Conservation (phyloP, 2,329 filamentous ascomycete genomes). For the Phyllosticta citrichinensis region DNA sequence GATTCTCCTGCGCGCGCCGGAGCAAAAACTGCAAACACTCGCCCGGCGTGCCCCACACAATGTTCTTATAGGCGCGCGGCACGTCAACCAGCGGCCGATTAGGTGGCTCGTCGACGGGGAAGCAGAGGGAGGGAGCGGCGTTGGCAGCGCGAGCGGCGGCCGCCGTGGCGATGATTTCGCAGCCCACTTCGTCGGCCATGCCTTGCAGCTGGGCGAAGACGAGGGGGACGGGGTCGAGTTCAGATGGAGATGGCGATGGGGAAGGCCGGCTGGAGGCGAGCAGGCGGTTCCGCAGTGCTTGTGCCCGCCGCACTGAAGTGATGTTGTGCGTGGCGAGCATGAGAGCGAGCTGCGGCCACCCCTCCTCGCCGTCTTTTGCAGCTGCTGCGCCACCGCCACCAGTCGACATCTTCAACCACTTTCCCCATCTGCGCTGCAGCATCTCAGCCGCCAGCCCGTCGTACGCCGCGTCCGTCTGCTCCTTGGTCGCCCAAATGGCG, state of each 20-base stretch:
- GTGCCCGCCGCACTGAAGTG: constrained; percentile 47
- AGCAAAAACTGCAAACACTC: constrained; percentile 74
- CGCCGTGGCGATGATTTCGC: constrained; percentile 32
- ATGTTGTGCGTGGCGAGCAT: constrained; percentile 79
- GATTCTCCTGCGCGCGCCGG: constrained; percentile 48
- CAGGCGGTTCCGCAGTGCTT: constrained; percentile 36
- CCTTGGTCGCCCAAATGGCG: constrained; percentile 44
- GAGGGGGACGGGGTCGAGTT: constrained; percentile 27
- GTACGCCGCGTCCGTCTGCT: constrained; percentile 53
- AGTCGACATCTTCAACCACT: constrained; percentile 39
- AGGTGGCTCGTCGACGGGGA: not conserved
- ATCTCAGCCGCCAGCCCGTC: constrained; percentile 53
- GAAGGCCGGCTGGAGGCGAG: constrained; percentile 24
- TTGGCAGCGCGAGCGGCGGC: constrained; percentile 44
- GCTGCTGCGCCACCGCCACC: no score
- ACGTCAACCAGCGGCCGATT: constrained; percentile 17
- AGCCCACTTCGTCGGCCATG: constrained; percentile 89
- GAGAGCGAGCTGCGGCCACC: constrained; percentile 41
- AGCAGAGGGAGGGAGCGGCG: not conserved
- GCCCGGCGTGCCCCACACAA: constrained; percentile 46
- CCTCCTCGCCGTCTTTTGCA: constrained; percentile 28
- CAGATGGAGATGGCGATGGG: not conserved
- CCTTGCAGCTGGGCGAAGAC: constrained; percentile 76
- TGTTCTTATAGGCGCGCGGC: constrained; percentile 34
- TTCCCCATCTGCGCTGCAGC: constrained; percentile 40